Evolutionary conservation across 352 stramenopile genomes (phyloP).

Genomic region (Phytophthora idaei): DNA sequence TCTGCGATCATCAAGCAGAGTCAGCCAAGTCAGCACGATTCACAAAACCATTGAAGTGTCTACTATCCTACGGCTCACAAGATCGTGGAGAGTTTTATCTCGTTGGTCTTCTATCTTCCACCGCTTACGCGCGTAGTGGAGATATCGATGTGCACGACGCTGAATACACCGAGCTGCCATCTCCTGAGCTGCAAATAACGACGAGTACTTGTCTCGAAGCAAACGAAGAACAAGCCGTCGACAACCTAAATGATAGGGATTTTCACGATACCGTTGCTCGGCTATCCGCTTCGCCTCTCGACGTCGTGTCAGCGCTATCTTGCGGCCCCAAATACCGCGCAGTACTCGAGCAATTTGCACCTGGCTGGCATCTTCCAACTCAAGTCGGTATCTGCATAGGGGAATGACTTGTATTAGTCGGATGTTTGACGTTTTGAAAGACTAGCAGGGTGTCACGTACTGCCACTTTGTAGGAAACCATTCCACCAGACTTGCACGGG

Average conservation of each 20-base stretch:
- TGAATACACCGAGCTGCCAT: slow-evolving; percentile 58
- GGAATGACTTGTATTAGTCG: slow-evolving; percentile 4
- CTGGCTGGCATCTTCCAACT: slow-evolving; percentile 72
- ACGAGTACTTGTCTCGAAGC: slow-evolving; percentile 48
- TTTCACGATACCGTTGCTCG: slow-evolving; percentile 37
- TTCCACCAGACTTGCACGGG: slow-evolving; percentile 48
- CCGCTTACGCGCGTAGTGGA: slow-evolving; percentile 50
- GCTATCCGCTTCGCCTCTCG: slow-evolving; percentile 26
- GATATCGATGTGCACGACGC: slow-evolving; percentile 38
- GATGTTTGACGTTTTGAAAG: not conserved
- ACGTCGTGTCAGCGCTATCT: slow-evolving; percentile 23
- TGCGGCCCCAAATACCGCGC: slow-evolving; percentile 63
- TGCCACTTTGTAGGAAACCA: slow-evolving; percentile 83
- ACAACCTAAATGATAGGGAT: slow-evolving; percentile 48
- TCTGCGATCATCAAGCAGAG: slow-evolving; percentile 17
- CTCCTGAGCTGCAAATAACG: slow-evolving; percentile 69
- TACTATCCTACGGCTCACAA: slow-evolving; percentile 36
- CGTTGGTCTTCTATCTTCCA: slow-evolving; percentile 42
- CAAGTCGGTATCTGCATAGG: slow-evolving; percentile 52
- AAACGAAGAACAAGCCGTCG: slow-evolving; percentile 45
- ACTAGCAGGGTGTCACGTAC: slow-evolving; percentile 33
- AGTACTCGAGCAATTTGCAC: slow-evolving; percentile 68
- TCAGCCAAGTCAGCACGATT: not conserved
- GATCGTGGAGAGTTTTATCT: slow-evolving; percentile 42
- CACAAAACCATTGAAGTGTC: not conserved